Percentiles rank a stretch among this genome's conserved stretches.
Evolutionary conservation across 495 filamentous ascomycete genomes (phyloP).

Genomic region (Astrothelium subdiscretum): DNA sequence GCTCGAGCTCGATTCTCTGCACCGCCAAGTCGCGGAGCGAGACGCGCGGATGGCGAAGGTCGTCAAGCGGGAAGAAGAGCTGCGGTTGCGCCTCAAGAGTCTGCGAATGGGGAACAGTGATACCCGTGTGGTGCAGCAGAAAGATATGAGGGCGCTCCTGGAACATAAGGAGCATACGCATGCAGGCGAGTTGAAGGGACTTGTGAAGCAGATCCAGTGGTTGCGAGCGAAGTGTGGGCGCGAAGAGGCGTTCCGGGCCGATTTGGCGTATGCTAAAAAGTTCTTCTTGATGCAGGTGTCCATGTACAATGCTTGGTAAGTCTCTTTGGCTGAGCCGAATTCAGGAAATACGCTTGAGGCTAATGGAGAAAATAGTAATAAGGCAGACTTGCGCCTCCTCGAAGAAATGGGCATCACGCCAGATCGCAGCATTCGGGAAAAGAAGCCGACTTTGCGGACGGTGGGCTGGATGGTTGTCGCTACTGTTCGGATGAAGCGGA

Average conservation of each 20-base stretch:
- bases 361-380: conserved; percentile 53
- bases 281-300: conserved; percentile 68
- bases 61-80: conserved; percentile 9
- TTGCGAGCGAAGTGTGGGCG: conserved; percentile 64
- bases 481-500: conserved; percentile 40
- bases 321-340: conserved; percentile 19
- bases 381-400: conserved; percentile 77
- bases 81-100: conserved; percentile 7
- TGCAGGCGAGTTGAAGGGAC: conserved; percentile 66
- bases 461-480: conserved; percentile 45
- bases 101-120: conserved; percentile 3
- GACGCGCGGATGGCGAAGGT: conserved; percentile 4
- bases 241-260: conserved; percentile 66
- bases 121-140: conserved; percentile 8
- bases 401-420: conserved; percentile 61
- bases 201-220: conserved; percentile 84
- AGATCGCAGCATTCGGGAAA: conserved; percentile 28
- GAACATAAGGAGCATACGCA: conserved; percentile 44
- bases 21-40: conserved; percentile 10
- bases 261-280: conserved; percentile 69
- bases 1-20: conserved; percentile 7
- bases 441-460: conserved; percentile 34
- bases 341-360: conserved; percentile 3
- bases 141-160: conserved; percentile 3
- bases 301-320: conserved; percentile 76